Evolutionary conservation across 805 yeast species (phyloP).

Genomic region (Jamesozyma lodderae): DNA sequence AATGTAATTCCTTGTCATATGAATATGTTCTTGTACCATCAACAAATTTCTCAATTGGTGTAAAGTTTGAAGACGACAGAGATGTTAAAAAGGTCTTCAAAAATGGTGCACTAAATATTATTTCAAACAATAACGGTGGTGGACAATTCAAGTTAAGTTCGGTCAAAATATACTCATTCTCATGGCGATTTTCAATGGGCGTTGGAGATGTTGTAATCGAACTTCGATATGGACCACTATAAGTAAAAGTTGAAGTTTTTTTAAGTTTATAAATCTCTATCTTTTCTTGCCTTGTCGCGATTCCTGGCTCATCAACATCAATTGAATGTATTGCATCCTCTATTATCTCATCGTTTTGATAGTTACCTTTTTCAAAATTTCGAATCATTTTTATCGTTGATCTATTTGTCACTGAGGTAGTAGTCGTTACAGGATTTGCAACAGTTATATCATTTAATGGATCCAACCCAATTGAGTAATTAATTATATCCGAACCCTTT

Average conservation of each 20-base stretch:
- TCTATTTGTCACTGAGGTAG: not conserved
- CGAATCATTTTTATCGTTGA: slow-evolving; percentile 8
- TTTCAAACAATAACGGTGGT: slow-evolving; percentile 60
- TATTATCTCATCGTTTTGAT: slow-evolving; percentile 18
- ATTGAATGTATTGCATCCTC: slow-evolving; percentile 38
- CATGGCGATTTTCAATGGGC: not conserved
- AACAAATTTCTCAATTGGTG: slow-evolving; percentile 28
- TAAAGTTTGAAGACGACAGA: slow-evolving; percentile 32
- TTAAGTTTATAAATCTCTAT: slow-evolving; percentile 15
- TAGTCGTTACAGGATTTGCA: not conserved
- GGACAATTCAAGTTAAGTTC: slow-evolving; percentile 56
- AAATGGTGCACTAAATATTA: slow-evolving; percentile 57
- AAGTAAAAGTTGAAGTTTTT: slow-evolving; percentile 26
- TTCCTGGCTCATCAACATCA: slow-evolving; percentile 26
- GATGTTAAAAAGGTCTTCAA: slow-evolving; percentile 34
- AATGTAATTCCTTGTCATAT: slow-evolving; percentile 68
- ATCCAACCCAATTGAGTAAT: slow-evolving; percentile 2
- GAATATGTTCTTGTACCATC: slow-evolving; percentile 41
- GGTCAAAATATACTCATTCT: slow-evolving; percentile 45
- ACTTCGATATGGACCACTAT: slow-evolving; percentile 50
- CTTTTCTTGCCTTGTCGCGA: not conserved
- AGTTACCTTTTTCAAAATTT: slow-evolving; percentile 9
- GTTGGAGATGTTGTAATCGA: not conserved
- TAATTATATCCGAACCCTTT: slow-evolving; percentile 3
- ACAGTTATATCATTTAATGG: not conserved